Conservation (phyloP, 805 yeast species). For the Barnettozyma sp. region DNA sequence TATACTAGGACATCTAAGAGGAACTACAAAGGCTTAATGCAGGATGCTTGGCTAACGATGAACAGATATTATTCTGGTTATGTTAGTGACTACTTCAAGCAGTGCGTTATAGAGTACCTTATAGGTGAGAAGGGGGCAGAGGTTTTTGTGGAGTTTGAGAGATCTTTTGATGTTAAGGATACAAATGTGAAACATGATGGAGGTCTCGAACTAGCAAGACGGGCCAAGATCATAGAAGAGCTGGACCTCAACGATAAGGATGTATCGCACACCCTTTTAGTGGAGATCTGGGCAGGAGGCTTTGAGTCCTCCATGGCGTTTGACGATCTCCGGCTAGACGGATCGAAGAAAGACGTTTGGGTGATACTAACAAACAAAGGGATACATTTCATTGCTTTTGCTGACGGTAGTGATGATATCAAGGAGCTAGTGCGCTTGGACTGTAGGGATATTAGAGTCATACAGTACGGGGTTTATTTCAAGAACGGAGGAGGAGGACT, state of each 20-base stretch:
- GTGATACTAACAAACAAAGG: slow-evolving; percentile 19
- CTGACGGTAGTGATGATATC: slow-evolving; percentile 15
- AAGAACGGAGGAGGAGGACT: slow-evolving; percentile 8
- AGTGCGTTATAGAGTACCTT: slow-evolving; percentile 36
- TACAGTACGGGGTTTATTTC: slow-evolving; percentile 29
- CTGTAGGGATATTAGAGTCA: slow-evolving; percentile 15
- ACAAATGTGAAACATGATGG: slow-evolving; percentile 13
- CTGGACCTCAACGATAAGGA: slow-evolving; percentile 13
- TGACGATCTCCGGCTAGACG: slow-evolving; percentile 13
- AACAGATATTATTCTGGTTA: slow-evolving; percentile 38
- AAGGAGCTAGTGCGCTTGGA: slow-evolving; percentile 15
- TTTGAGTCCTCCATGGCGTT: slow-evolving; percentile 20
- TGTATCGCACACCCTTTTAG: slow-evolving; percentile 19
- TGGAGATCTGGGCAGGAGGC: slow-evolving; percentile 23
- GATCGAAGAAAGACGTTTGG: slow-evolving; percentile 10
- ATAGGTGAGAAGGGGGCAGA: slow-evolving; percentile 31
- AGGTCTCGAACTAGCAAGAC: slow-evolving; percentile 23
- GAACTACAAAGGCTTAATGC: slow-evolving; percentile 35
- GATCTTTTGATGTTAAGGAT: slow-evolving; percentile 26
- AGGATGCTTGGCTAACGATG: slow-evolving; percentile 36
- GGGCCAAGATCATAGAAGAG: slow-evolving; percentile 14
- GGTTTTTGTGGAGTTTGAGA: slow-evolving; percentile 37
- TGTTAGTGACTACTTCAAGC: slow-evolving; percentile 38
- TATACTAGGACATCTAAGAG: slow-evolving; percentile 38
- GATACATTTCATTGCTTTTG: slow-evolving; percentile 20